Base-by-base conservation (phyloP, 225 moss, liverwort and hornwort species). In the Polytrichum commune region DNA sequence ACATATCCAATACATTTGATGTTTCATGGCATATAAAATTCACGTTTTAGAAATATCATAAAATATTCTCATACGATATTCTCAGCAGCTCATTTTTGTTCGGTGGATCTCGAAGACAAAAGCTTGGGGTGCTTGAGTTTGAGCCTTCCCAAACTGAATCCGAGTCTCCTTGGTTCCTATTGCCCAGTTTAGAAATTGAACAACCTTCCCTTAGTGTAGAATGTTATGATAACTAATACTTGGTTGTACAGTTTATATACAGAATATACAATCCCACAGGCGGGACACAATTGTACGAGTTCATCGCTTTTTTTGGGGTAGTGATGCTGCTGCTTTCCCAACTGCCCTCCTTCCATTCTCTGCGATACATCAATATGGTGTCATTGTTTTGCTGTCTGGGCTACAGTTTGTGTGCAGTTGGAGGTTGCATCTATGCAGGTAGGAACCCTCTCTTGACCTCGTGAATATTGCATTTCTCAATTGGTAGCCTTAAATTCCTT, bases 361-460 rank as follows among this genome's bases (percentile, higher is more conserved):
- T 86, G 64, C 83, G 81, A 22, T 76, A 86, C 78, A 69, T 86
- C 83, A 83, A 83, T 73, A 68, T 81, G 70, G 55, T 5, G 7
- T 77, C 77, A 1, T 46, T 75, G 57, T 19, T 86, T 29, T 75
- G 66, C 67, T 80, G 78, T 66, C 61, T 83, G 32, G 72, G 74
- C 5, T 83, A 80, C 66, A 66, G 75, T 16, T 6, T 83, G 1
- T 80, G 83, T 28, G 78, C 73, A 18, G 75, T 83, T 1, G 86
- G 13, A 6, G 80, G 80, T 19, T 78, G 66, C 73, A 70, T 86
- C 64, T 78, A 83, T 25, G 68, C 63, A 56, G 83, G 83, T 86
- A 63, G 19, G 13, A 46, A 10, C 3, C 10, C 38, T 46, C 38
- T 13, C 35, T 46, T 46, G 13, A 13, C 38, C 13, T 46, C 2